Evolutionary conservation across 805 yeast species (phyloP).

Genomic region (Saccharomycopsis guyanensis): DNA sequence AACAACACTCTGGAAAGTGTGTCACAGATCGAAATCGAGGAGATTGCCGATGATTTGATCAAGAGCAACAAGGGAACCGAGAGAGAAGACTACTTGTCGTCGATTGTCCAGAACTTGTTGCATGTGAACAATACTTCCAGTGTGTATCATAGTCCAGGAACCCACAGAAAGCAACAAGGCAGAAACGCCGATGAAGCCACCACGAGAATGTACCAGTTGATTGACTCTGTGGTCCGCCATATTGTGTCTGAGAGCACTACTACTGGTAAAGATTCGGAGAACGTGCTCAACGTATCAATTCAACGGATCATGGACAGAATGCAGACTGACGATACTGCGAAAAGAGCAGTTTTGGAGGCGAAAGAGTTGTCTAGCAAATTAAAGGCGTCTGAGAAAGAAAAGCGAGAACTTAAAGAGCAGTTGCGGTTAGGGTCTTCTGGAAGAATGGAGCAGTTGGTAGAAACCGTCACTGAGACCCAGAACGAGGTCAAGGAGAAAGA

Average conservation of each 20-base stretch:
- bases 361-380: slow-evolving; percentile 44
- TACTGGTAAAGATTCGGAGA: slow-evolving; percentile 42
- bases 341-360: slow-evolving; percentile 56
- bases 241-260: slow-evolving; percentile 29
- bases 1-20: slow-evolving; percentile 13
- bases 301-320: slow-evolving; percentile 63
- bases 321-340: slow-evolving; percentile 80
- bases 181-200: slow-evolving; percentile 21
- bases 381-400: slow-evolving; percentile 50
- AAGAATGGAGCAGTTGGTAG: slow-evolving; percentile 48
- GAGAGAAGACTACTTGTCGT: slow-evolving; percentile 42
- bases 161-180: neutral
- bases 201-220: slow-evolving; percentile 36
- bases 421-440: slow-evolving; percentile 73
- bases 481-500: slow-evolving; percentile 51
- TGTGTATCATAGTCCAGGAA: neutral
- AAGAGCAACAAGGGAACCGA: slow-evolving; percentile 41
- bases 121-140: slow-evolving; percentile 29
- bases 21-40: slow-evolving; percentile 14
- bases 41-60: slow-evolving; percentile 32
- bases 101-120: slow-evolving; percentile 48
- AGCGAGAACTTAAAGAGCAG: slow-evolving; percentile 57
- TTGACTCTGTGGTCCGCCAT: slow-evolving; percentile 47
- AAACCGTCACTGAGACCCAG: slow-evolving; percentile 58
- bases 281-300: slow-evolving; percentile 71